Base-by-base conservation (phyloP, 371 early-diverging fungal species). In the Rhizopus microsporus region DNA sequence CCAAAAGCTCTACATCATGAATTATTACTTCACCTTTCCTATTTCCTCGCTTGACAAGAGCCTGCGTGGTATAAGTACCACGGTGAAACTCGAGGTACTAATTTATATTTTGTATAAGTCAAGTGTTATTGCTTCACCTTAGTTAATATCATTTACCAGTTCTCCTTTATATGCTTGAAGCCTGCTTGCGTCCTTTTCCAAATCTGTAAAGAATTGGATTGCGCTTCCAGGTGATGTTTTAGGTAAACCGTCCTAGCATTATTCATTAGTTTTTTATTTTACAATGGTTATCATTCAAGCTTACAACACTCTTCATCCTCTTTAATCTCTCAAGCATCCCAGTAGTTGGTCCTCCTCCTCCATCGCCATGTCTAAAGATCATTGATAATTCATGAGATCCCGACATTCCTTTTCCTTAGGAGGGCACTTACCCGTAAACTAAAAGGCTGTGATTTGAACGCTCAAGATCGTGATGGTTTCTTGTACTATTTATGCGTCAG, bases 41-140 rank as follows among this genome's bases (percentile, higher is more conserved):
- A 68, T 98, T 98, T 57, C 83, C 86, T 50, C 81, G 75, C 65
- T 98, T 98, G 30, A 85, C 88, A 9, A 75, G 63, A 0, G 93
- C 93, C 65, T 97, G 98, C 1, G 94, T 81, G 0, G 99, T 98
- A 72, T 96, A 97, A 32, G 97, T 97, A 44, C 98, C 98, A 46
- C 98, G 88, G 70, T 98, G 98, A 16, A 97, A 84, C 69, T 98
- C 98, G 64, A 96, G 87, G 29, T 77, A 77, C 75, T 77, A 48
- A 13, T 23, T 7, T 10, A 5, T 51, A 52, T 9, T 15, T 33
- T 16, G 5, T 6, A n/a, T 46, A 16, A 44, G 47, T 59, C 0
- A 15, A 32, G n/a, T 39, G 7, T 54, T 46, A 23, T 23, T 23
- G 23, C 23, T 23, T 39, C 39, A 39, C 39, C 13, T 5, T 7